Conservation (phyloP, 306 rosid genomes). For the Coriaria nepalensis region DNA sequence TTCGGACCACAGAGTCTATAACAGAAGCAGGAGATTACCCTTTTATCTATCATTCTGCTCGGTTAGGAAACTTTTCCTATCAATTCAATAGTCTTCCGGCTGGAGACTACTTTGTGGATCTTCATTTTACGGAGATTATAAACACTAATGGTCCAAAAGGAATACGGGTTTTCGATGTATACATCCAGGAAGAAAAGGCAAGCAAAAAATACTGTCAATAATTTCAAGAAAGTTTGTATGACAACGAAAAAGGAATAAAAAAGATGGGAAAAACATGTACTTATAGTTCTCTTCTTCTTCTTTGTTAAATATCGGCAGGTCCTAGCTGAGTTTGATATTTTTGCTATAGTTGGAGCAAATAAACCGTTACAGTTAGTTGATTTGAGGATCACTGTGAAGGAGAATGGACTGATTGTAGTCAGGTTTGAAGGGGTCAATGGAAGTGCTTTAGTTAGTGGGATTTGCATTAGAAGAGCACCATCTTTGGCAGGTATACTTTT, state of each 20-base stretch:
- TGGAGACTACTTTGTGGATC: constrained; percentile 58
- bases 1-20: constrained; percentile 60
- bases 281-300: constrained; percentile 4
- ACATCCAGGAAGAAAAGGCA: constrained; percentile 70
- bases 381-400: constrained; percentile 47
- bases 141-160: constrained; percentile 79
- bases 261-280: neutral
- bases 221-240: neutral
- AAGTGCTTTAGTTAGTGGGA: constrained; percentile 68
- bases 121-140: constrained; percentile 71
- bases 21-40: constrained; percentile 51
- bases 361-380: constrained; percentile 57
- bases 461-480: constrained; percentile 51
- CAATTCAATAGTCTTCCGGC: constrained; percentile 47
- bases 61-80: constrained; percentile 51
- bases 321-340: constrained; percentile 62
- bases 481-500: constrained; percentile 34
- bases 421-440: constrained; percentile 71
- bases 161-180: constrained; percentile 65
- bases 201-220: constrained; percentile 3
- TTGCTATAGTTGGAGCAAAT: constrained; percentile 70
- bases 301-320: constrained; percentile 35
- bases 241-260: neutral
- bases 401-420: constrained; percentile 40
- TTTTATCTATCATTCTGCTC: constrained; percentile 55